phyloP scores from a whole-genome alignment of 768 basidiomycete species.

The Pseudohyphozyma bogoriensis region DNA sequence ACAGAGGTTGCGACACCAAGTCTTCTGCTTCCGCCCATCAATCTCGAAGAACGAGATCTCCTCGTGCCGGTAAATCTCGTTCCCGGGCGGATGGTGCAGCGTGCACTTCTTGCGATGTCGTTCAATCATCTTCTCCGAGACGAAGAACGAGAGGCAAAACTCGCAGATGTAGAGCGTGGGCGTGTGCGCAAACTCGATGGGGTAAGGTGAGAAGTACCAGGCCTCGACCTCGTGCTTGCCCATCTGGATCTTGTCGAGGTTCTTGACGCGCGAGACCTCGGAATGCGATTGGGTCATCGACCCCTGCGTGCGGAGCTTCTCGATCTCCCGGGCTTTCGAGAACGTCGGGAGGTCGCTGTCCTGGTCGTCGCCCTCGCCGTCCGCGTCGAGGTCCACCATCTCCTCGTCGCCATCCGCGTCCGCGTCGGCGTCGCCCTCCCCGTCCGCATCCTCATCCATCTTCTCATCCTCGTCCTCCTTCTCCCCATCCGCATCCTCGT shows the following conservation, averaged over 20 bases:
- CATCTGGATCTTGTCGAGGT: slow-evolving; percentile 90
- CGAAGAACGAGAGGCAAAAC: slow-evolving; percentile 89
- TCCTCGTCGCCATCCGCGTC: slow-evolving; percentile 40
- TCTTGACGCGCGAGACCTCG: slow-evolving; percentile 96
- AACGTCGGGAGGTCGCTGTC: slow-evolving; percentile 55
- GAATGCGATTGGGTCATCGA: slow-evolving; percentile 99
- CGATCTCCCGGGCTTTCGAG: slow-evolving; percentile 97
- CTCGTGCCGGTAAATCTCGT: slow-evolving; percentile 97
- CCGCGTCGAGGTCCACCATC: slow-evolving; percentile 39
- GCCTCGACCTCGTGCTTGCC: slow-evolving; percentile 94
- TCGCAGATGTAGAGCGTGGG: slow-evolving; percentile 96
- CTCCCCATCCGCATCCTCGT: slow-evolving; percentile 19
- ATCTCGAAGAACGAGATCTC: slow-evolving; percentile 98
- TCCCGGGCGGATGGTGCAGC: slow-evolving; percentile 88
- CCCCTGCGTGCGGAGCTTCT: slow-evolving; percentile 91
- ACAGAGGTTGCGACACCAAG: slow-evolving; percentile 95
- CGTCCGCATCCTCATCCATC: slow-evolving; percentile 20
- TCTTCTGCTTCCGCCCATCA: slow-evolving; percentile 88
- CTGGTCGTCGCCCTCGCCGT: slow-evolving; percentile 38
- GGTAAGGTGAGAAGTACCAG: slow-evolving; percentile 99
- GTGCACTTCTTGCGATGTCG: slow-evolving; percentile 87
- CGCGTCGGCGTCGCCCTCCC: slow-evolving; percentile 18
- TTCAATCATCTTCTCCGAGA: slow-evolving; percentile 77
- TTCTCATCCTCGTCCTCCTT: slow-evolving; percentile 20
- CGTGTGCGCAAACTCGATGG: slow-evolving; percentile 92